Percentiles rank a stretch among this genome's conserved stretches.
phyloP scores from a whole-genome alignment of 2,329 filamentous ascomycete genomes.

The Tolypocladium capitatum region DNA sequence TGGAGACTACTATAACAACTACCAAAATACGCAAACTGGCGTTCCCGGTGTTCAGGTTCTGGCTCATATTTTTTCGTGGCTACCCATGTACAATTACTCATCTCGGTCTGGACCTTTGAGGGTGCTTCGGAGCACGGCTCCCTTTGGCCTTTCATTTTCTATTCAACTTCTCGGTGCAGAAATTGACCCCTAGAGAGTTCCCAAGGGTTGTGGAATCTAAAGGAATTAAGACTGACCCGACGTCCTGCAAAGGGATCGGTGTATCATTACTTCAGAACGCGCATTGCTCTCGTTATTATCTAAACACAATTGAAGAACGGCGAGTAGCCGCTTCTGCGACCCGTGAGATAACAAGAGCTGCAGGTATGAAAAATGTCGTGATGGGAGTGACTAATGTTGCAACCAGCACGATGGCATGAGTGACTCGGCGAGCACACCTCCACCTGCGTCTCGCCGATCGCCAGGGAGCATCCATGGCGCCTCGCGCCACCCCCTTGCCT shows the following conservation, averaged over 20 bases:
- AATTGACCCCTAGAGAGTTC: not conserved
- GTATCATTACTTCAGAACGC: conserved; percentile 2
- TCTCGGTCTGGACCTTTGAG: conserved; percentile 6
- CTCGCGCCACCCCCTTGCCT: not conserved
- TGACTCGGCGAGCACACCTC: no score
- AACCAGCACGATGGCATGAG: not conserved
- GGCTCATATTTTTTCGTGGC: conserved; percentile 4
- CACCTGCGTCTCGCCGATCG: not conserved
- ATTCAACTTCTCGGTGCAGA: not conserved
- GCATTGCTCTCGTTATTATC: not conserved
- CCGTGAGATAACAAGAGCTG: not conserved
- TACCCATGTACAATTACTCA: conserved; percentile 22
- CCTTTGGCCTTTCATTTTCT: not conserved
- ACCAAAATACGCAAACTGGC: not conserved
- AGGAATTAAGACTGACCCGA: not conserved
- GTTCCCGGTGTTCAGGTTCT: conserved; percentile 5
- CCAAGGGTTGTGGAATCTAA: not conserved
- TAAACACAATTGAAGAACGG: not conserved
- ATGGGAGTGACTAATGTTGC: not conserved
- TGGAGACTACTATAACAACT: not conserved
- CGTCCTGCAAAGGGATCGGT: not conserved
- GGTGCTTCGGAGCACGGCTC: not conserved
- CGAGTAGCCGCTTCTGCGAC: not conserved
- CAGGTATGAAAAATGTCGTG: not conserved
- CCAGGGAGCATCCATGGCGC: not conserved